Evolutionary conservation across 768 basidiomycete genomes (phyloP), one percentile per base, ranked within the genome.

Genomic region (Leccinellum albellum): DNA sequence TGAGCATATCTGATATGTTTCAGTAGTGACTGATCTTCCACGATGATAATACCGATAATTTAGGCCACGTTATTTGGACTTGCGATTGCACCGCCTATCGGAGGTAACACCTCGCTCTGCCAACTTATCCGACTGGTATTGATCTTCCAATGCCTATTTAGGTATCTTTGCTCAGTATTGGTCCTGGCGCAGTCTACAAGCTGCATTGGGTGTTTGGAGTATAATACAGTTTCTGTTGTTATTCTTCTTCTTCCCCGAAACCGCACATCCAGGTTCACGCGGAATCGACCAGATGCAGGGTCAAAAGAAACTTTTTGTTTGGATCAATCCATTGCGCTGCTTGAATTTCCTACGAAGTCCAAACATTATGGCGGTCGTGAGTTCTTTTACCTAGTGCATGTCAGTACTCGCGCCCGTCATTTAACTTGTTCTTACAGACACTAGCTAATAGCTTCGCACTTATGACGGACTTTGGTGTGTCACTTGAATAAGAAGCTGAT

Each of bases 141-240:
- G 21, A 44, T 44, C 42, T 6, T 20, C 21, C 42, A 12, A 20
- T 23, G 15, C 12, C 42, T 4, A 44, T 13, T n/a, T 9, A 82
- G 83, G 83, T 14, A 51, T 78, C 26, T 73, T 78, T 0, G 77
- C 86, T 0, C 74, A 85, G 52, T 87, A 86, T 59, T 77, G 76
- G 32, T 88, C 87, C 0, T 90, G 88, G 87, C 78, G 88, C 0
- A 59, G 76, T 4, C 79, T 86, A 68, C 86, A 89, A 64, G 64
- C 70, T 8, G 62, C 64, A 0, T 56, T 89, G 1, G 79, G 78
- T 3, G 35, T 75, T 0, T 66, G 73, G 37, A 79, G 78, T 2
- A 35, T 80, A 0, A 14, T 77, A 1, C 71, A 75, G 2, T 73
- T 82, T 33, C 7, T 78, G 6, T 58, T 73, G 6, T 73, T 87